Percentiles rank a stretch among this genome's conserved stretches.
Conservation (phyloP, 208 protist species). For the Leishmania lainsoni region DNA sequence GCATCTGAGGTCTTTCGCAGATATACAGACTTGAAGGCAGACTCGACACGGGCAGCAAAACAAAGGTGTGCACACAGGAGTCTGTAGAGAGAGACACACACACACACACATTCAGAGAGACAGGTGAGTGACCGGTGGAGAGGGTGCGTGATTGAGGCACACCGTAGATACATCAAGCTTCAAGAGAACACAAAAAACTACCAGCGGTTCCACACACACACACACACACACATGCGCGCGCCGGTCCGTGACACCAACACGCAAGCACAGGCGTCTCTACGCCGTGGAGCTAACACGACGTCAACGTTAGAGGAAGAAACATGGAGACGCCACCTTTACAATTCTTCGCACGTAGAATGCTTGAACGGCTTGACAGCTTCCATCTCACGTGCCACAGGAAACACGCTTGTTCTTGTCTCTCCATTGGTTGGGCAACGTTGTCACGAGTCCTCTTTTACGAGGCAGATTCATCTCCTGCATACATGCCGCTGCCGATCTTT, state of each 20-base stretch:
- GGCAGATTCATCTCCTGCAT: neutral
- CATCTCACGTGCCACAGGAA: neutral
- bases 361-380: neutral
- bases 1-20: neutral
- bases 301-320: neutral
- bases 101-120: neutral
- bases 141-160: neutral
- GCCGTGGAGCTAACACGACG: neutral
- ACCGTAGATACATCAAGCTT: neutral
- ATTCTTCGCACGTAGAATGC: neutral
- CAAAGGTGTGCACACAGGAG: neutral
- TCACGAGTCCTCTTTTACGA: neutral
- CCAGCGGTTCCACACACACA: neutral
- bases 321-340: neutral
- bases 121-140: neutral
- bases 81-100: neutral
- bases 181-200: neutral
- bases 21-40: neutral
- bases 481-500: neutral
- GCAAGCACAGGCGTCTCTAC: neutral
- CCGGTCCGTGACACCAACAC: neutral
- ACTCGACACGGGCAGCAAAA: neutral
- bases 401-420: neutral
- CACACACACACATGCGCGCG: neutral
- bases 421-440: neutral